Conservation (phyloP, 805 yeast species). For the Candida stauntonica region DNA sequence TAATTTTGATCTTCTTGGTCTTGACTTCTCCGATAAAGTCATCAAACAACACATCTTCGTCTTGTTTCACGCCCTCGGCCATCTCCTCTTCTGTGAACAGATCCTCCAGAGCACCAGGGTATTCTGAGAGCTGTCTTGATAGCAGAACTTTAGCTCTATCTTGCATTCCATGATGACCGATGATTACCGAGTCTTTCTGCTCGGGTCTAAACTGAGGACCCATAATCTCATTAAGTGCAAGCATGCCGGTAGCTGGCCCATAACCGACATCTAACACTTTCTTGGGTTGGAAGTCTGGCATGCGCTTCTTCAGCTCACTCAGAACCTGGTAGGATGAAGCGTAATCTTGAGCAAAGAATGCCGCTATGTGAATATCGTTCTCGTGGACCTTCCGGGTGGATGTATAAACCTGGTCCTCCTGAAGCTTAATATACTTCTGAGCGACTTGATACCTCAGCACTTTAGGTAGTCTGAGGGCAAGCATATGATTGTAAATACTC, state of each 20-base stretch:
- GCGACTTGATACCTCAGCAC: conserved; percentile 61
- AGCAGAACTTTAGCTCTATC: conserved; percentile 73
- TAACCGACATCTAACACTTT: conserved; percentile 73
- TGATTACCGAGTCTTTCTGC: conserved; percentile 64
- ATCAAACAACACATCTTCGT: conserved; percentile 26
- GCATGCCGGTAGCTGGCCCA: conserved; percentile 91
- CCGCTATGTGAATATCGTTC: conserved; percentile 77
- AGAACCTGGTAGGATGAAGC: conserved; percentile 64
- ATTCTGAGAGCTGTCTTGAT: conserved; percentile 61
- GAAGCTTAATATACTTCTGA: conserved; percentile 44
- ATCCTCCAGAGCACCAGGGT: conserved; percentile 25
- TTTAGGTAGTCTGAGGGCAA: conserved; percentile 57
- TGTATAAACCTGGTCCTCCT: conserved; percentile 49
- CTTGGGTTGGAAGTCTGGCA: conserved; percentile 58
- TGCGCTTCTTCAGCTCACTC: conserved; percentile 55
- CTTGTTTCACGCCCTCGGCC: conserved; percentile 19
- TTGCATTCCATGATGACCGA: conserved; percentile 72
- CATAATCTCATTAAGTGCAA: conserved; percentile 82
- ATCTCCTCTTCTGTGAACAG: conserved; percentile 15
- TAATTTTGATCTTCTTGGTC: conserved; percentile 48
- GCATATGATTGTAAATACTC: conserved; percentile 59
- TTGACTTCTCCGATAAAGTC: conserved; percentile 50
- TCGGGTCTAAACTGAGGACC: conserved; percentile 58
- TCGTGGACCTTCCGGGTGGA: conserved; percentile 44
- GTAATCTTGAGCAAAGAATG: conserved; percentile 77